Base-by-base conservation (phyloP, 495 filamentous ascomycete genomes). In the Bacidia rubella region DNA sequence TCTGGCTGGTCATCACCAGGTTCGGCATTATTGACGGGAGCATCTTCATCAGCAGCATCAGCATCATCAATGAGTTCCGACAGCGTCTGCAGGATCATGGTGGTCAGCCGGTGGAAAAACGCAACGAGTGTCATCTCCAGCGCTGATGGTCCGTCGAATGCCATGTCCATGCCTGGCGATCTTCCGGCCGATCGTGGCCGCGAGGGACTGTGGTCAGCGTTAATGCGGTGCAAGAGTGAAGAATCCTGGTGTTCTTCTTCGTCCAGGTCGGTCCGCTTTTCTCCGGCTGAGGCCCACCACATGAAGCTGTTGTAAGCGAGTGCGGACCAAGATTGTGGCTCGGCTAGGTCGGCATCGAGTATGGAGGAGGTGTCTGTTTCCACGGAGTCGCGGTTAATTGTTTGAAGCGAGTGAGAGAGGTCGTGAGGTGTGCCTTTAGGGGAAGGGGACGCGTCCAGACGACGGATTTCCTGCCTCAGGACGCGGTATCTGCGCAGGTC, bases 281-380 rank as follows among this genome's bases (percentile, higher is more conserved):
- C 92, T 45, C 92, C 92, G 0, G 92, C 92, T 1, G 87, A 90
- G 0, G 92, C 92, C 92, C 92, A 98, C 90, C 90, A 98, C 69
- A 96, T 90, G 71, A 96, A 95, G 2, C 85, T 83, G 23, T 76
- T 79, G 62, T 96, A 97, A 9, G 90, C 90, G 11, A 95, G 76
- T 5, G 86, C 85, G 0, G 87, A 73, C 92, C 90, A 97, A n/a
- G 82, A 85, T 35, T 81, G 70, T 0, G 87, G 82, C 58, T 95
- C 89, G 42, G 85, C 75, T 22, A 88, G 72, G 27, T 68, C 49
- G 51, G 50, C 23, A 40, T 59, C 27, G 21, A 63, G 46, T 47
- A 68, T 70, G 25, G 70, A 69, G 29, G 73, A 69, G n/a, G 54
- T 48, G 40, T 57, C 52, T 29, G 66, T 59, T 10, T 52, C 59